Evolutionary conservation across 306 rosid genomes (phyloP).

Genomic region (Trifolium repens): DNA sequence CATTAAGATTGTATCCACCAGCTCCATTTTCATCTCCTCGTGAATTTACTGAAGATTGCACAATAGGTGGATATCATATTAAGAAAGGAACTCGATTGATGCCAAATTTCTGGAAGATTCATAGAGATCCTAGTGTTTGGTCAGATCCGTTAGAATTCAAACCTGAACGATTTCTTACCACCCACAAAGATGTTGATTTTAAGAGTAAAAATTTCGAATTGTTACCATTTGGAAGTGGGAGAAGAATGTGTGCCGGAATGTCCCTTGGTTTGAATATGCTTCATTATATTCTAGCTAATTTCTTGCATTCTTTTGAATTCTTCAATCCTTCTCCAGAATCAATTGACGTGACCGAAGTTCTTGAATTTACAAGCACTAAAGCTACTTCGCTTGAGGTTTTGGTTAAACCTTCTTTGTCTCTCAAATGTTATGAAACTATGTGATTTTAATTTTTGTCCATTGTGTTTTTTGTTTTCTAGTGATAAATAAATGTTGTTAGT

Average conservation of each 20-base stretch:
- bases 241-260: slow-evolving; percentile 44
- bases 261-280: slow-evolving; percentile 31
- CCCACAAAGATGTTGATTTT: slow-evolving; percentile 39
- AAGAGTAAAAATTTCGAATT: slow-evolving; percentile 37
- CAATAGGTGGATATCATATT: slow-evolving; percentile 30
- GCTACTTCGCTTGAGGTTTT: slow-evolving; percentile 44
- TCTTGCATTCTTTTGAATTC: slow-evolving; percentile 43
- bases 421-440: slow-evolving; percentile 7
- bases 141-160: slow-evolving; percentile 37
- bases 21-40: slow-evolving; percentile 35
- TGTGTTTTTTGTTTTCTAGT: background rate
- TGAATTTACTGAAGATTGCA: slow-evolving; percentile 36
- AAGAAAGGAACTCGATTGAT: slow-evolving; percentile 40
- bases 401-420: slow-evolving; percentile 39
- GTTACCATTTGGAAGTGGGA: slow-evolving; percentile 45
- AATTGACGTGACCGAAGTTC: slow-evolving; percentile 27
- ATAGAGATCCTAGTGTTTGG: slow-evolving; percentile 42
- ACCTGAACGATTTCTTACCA: slow-evolving; percentile 43
- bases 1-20: slow-evolving; percentile 45
- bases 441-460: background rate
- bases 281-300: slow-evolving; percentile 37
- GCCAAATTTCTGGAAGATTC: slow-evolving; percentile 41
- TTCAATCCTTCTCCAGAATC: slow-evolving; percentile 14
- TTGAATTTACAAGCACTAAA: slow-evolving; percentile 24
- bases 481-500: background rate